Base-by-base conservation (phyloP, 2,329 filamentous ascomycete genomes). In the Claviceps purpurea region DNA sequence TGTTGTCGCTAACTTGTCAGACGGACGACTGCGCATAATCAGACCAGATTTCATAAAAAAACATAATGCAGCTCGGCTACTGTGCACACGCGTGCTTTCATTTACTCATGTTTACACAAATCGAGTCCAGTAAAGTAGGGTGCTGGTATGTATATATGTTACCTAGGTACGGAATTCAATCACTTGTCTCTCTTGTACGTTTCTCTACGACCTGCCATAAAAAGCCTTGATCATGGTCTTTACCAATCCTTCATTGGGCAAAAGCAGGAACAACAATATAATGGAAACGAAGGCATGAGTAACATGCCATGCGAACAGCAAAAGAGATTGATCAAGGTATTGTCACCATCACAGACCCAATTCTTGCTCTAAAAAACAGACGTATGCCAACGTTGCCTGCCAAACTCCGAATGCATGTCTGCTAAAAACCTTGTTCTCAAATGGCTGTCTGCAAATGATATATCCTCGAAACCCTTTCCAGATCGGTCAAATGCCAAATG, bases 391-490 rank as follows among this genome's bases (percentile, higher is more conserved):
- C 52, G 41, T 51, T 57, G 11, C 53, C 56, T 52, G 49, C 54
- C 50, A 57, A 57, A 57, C 56, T 55, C 56, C 56, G 45, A 53
- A 44, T 54, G 43, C 48, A 53, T 50, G 47, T 38, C 38, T 44
- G 39, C 47, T 43, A 39, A 47, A 30, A 37, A 39, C 53, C 47
- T 39, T 40, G 22, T 30, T 30, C 13, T 41, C 51, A 49, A 44
- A 49, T 37, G 42, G 44, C 34, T 13, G 52, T 49, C 20, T 41
- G 47, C 37, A 49, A 30, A 10, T 13, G 10, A 18, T 41, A 18
- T 41, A 22, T 49, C 38, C 7, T 20, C 47, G 38, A 18, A 40
- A 41, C 38, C 34, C 16, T 38, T 24, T 43, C 30, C 42, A 46
- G 38, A 26, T 53, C 39, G 26, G 13, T 45, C 18, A 8, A 20